Conservation (phyloP, 1,284 basidiomycete species). For the Naganishia cerealis region DNA sequence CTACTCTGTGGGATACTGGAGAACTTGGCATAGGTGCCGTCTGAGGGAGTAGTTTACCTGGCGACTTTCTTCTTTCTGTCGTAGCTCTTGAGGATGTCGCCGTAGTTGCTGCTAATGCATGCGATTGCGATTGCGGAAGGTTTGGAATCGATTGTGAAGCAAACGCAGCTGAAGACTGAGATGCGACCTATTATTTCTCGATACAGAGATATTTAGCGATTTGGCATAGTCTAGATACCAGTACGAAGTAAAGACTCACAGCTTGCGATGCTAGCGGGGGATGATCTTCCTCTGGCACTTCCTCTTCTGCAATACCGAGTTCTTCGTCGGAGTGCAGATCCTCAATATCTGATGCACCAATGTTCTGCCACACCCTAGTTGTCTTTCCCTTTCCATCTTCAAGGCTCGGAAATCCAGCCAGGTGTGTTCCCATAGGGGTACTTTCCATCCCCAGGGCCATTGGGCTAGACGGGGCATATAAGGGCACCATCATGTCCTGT, state of each 20-base stretch:
- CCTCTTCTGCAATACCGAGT: conserved; percentile 3
- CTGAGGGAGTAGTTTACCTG: background rate
- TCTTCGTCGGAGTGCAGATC: conserved; percentile 7
- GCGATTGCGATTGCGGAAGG: background rate
- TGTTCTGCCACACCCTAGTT: background rate
- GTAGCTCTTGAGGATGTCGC: background rate
- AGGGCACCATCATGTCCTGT: conserved; percentile 20
- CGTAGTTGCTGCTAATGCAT: background rate
- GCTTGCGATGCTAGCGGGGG: background rate
- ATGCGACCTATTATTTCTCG: background rate
- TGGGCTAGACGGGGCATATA: conserved; percentile 15
- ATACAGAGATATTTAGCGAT: background rate
- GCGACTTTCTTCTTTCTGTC: background rate
- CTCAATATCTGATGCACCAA: background rate
- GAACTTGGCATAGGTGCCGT: background rate
- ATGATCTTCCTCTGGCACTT: background rate
- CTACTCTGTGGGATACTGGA: background rate
- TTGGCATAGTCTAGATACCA: background rate
- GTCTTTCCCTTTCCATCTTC: background rate
- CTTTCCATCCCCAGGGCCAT: conserved; percentile 5
- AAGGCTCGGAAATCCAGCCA: background rate
- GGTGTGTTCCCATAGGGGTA: background rate
- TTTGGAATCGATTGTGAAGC: conserved; percentile 19
- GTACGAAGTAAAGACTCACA: background rate
- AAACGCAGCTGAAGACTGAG: conserved; percentile 16